Base-by-base conservation (phyloP, 2,329 filamentous ascomycete species). In the Macroventuria anomochaeta region DNA sequence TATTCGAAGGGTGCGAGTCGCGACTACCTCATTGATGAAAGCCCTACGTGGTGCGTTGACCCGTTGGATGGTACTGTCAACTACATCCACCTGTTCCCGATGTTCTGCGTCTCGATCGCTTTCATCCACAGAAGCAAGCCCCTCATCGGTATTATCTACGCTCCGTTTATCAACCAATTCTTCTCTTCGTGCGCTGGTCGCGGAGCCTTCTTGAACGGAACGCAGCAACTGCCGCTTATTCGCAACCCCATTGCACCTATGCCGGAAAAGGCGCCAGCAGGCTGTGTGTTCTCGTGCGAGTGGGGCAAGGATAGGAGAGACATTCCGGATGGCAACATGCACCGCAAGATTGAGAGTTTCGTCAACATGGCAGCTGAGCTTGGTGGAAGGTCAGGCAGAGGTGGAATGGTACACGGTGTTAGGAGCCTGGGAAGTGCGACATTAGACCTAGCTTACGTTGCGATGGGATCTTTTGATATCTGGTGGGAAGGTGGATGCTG, bases 401-500 rank as follows among this genome's bases (percentile, higher is more conserved):
- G 89, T 0, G 89, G 88, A 0, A 92, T 92, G 88, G 89, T 91
- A 6, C 89, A 92, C 72, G 89, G 89, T 0, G 79, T 92, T 38
- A 76, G 89, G 56, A 89, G 88, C 70, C 70, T 92, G 52, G 88
- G 88, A 20, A 83, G 87, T 66, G 89, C 89, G 7, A 90, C 89
- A 1, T 69, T 92, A 47, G 89, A 91, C 71, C 74, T 92, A 41
- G 88, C 88, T 0, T 92, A 91, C 69, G 84, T 85, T 8, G 89
- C 89, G 11, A 89, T 89, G 82, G 89, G 89, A 0, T 80, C 85
- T 0, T 87, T 91, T 61, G 89, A 92, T 73, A 90, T 91, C 10
- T 91, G 89, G 88, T 92, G 88, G 88, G 88, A 92, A 69, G 89
- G 88, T 3, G 88, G 88, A 0, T 91, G 88, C 65, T 91, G 88